Evolutionary conservation across 2,329 filamentous ascomycete genomes (phyloP).

Genomic region (Cryphonectria radicalis): DNA sequence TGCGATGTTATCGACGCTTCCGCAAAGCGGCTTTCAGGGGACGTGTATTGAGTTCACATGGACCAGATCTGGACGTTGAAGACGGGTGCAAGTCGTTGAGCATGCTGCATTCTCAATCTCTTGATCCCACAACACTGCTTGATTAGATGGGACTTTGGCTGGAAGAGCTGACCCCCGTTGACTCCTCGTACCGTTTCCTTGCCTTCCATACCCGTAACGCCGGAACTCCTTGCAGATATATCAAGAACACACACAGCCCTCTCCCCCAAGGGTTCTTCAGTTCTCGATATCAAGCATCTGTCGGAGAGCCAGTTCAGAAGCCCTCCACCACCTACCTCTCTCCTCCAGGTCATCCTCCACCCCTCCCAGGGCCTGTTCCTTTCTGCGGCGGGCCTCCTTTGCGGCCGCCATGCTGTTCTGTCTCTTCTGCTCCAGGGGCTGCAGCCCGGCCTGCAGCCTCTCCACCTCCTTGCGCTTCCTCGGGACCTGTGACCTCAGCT

Average conservation of each 20-base stretch:
- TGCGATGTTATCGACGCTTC: too few relatives aligned
- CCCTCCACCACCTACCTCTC: conserved; percentile 74
- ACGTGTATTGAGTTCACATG: too few relatives aligned
- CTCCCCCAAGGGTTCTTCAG: conserved; percentile 30
- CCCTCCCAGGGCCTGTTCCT: conserved; percentile 67
- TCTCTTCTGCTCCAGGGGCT: conserved; percentile 69
- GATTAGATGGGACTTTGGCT: too few relatives aligned
- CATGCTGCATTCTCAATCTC: neutral
- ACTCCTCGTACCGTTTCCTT: neutral
- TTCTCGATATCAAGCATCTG: conserved; percentile 63
- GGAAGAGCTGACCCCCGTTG: neutral
- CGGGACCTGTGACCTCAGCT: conserved; percentile 64
- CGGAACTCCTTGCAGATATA: conserved; percentile 12
- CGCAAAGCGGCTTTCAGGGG: too few relatives aligned
- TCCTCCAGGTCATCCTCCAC: conserved; percentile 76
- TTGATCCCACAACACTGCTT: neutral
- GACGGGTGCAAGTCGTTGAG: too few relatives aligned
- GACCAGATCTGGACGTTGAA: too few relatives aligned
- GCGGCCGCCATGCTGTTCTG: conserved; percentile 68
- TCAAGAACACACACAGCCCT: neutral
- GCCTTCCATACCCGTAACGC: conserved; percentile 7
- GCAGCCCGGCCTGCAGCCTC: conserved; percentile 68
- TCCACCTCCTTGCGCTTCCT: conserved; percentile 71
- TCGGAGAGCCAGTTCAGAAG: conserved; percentile 66
- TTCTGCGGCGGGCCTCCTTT: conserved; percentile 70